phyloP scores from a whole-genome alignment of 2,329 filamentous ascomycete species.

The Sporothrix brasiliensis region DNA sequence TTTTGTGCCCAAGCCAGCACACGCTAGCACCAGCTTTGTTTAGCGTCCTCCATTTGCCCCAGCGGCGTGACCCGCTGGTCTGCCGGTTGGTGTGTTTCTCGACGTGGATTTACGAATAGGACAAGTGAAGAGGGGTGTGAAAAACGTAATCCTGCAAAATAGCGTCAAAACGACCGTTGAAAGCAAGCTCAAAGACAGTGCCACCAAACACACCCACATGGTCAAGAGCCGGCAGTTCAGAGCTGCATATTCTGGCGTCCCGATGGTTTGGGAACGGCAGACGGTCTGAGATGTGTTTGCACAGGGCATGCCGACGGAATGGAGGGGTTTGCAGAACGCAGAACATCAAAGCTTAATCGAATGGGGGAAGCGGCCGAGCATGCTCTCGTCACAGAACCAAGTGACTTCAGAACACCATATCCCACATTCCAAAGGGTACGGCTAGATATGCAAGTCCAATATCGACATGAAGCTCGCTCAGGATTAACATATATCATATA shows the following conservation, averaged over 20 bases:
- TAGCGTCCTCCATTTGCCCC: conserved; percentile 23
- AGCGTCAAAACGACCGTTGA: not conserved
- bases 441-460: not conserved
- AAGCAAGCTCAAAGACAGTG: not conserved
- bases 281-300: not conserved
- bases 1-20: conserved; percentile 4
- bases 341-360: not conserved
- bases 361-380: not conserved
- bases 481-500: not conserved
- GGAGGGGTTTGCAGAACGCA: not conserved
- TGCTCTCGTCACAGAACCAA: not conserved
- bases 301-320: conserved; percentile 8
- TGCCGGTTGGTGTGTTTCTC: conserved; percentile 16
- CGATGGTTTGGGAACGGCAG: conserved; percentile 17
- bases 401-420: not conserved
- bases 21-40: conserved; percentile 26
- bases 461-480: not conserved
- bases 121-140: not conserved
- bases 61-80: conserved; percentile 27
- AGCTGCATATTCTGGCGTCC: not conserved
- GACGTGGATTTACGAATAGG: not conserved
- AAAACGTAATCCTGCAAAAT: not conserved
- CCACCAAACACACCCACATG: conserved; percentile 2
- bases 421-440: not conserved
- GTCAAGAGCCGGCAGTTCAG: not conserved